Conservation (phyloP, 2,329 filamentous ascomycete species). For the Cryphonectria nitschkei region DNA sequence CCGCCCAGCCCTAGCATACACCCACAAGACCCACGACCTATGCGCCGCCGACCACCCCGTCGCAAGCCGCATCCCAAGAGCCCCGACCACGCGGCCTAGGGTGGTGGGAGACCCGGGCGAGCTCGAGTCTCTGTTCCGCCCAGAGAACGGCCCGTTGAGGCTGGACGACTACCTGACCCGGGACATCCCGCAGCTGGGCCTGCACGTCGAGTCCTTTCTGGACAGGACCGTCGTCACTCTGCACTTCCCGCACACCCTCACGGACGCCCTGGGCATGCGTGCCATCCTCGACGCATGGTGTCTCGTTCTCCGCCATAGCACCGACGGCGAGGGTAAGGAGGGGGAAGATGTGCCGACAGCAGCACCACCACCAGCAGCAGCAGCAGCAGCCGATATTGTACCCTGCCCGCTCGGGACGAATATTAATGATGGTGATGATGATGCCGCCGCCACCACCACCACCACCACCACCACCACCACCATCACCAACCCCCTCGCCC, state of each 20-base stretch:
- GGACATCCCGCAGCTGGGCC: slow-evolving; percentile 45
- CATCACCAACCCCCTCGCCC: slow-evolving; percentile 36
- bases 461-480: slow-evolving; percentile 23
- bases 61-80: slow-evolving; percentile 37
- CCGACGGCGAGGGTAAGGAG: slow-evolving; percentile 33
- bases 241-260: slow-evolving; percentile 44
- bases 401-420: slow-evolving; percentile 32
- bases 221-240: slow-evolving; percentile 47
- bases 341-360: slow-evolving; percentile 28
- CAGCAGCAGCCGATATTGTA: slow-evolving; percentile 27
- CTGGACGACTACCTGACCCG: slow-evolving; percentile 42
- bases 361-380: too few species aligned
- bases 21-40: slow-evolving; percentile 38
- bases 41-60: slow-evolving; percentile 41
- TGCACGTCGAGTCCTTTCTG: slow-evolving; percentile 47
- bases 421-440: too few species aligned
- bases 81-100: slow-evolving; percentile 30
- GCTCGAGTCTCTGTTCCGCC: slow-evolving; percentile 32
- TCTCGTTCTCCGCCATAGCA: slow-evolving; percentile 36
- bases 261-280: slow-evolving; percentile 45
- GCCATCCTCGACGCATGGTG: slow-evolving; percentile 45
- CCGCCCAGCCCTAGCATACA: slow-evolving; percentile 41
- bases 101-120: slow-evolving; percentile 34
- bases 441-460: too few species aligned
- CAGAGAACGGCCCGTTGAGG: slow-evolving; percentile 32